Evolutionary conservation across 2,329 filamentous ascomycete genomes (phyloP).

Genomic region (Botrytis medusae): DNA sequence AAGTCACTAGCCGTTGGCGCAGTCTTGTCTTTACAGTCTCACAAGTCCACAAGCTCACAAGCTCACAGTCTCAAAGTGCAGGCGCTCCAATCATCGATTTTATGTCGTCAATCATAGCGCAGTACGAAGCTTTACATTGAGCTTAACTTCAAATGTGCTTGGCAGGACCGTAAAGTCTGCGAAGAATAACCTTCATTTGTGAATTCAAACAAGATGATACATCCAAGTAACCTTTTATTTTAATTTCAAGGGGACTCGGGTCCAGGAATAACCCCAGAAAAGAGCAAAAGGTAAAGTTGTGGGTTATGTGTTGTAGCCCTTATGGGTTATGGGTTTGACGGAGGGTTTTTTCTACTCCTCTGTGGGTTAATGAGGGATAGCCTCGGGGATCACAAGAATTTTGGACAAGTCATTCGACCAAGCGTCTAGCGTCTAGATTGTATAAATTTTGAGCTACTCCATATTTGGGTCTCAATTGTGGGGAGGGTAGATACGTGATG

Average conservation of each 20-base stretch:
- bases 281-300: background rate
- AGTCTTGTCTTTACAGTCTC: background rate
- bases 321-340: background rate
- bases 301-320: background rate
- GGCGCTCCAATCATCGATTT: constrained; percentile 13
- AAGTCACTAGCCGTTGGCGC: constrained; percentile 8
- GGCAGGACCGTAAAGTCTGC: background rate
- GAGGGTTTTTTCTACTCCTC: background rate
- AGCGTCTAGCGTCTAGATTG: background rate
- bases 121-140: background rate
- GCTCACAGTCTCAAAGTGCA: constrained; percentile 4
- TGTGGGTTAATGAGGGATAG: constrained; percentile 1
- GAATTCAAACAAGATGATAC: background rate
- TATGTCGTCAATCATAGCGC: background rate
- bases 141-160: constrained; percentile 8
- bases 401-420: background rate
- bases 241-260: background rate
- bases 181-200: background rate
- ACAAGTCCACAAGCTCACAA: background rate
- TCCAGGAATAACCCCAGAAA: constrained; percentile 18
- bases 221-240: background rate
- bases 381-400: background rate
- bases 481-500: constrained; percentile 7
- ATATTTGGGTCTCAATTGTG: constrained; percentile 9
- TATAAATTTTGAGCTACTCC: background rate